Evolutionary conservation across 495 filamentous ascomycete genomes (phyloP).

Genomic region (Haplographium delicatum): DNA sequence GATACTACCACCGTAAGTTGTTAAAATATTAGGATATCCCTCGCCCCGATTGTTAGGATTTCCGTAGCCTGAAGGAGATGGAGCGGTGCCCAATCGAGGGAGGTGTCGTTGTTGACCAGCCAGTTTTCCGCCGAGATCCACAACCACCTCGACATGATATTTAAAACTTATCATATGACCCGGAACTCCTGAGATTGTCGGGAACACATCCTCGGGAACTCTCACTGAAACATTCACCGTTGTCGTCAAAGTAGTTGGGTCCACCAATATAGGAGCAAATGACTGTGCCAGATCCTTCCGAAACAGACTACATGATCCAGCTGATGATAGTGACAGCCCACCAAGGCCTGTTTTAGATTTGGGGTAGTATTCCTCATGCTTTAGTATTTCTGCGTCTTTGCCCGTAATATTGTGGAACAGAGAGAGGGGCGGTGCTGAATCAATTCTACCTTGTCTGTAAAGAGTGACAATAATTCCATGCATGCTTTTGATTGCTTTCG

Average conservation of each 20-base stretch:
- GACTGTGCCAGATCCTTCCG: constrained; percentile 89
- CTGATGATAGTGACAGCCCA: constrained; percentile 74
- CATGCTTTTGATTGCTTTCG: constrained; percentile 78
- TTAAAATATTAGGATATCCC: constrained; percentile 30
- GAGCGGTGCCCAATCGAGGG: constrained; percentile 51
- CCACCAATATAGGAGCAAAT: constrained; percentile 78
- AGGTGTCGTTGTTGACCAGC: constrained; percentile 60
- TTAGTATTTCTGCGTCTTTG: constrained; percentile 52
- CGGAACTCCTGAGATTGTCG: constrained; percentile 83
- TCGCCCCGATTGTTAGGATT: constrained; percentile 32
- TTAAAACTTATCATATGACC: constrained; percentile 90
- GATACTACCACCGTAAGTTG: constrained; percentile 66
- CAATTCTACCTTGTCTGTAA: constrained; percentile 87
- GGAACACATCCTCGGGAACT: constrained; percentile 86
- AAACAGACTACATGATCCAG: constrained; percentile 78
- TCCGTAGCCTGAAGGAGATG: constrained; percentile 40
- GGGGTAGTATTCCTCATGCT: constrained; percentile 82
- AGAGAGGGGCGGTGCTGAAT: constrained; percentile 64
- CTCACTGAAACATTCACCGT: constrained; percentile 75
- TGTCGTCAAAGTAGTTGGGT: constrained; percentile 70
- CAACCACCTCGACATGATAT: constrained; percentile 87
- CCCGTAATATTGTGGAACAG: constrained; percentile 54
- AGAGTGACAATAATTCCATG: constrained; percentile 90
- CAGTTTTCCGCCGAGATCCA: constrained; percentile 86
- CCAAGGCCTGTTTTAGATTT: constrained; percentile 65